Conservation (phyloP, 495 filamentous ascomycete genomes). For the Trichoderma parareesei region DNA sequence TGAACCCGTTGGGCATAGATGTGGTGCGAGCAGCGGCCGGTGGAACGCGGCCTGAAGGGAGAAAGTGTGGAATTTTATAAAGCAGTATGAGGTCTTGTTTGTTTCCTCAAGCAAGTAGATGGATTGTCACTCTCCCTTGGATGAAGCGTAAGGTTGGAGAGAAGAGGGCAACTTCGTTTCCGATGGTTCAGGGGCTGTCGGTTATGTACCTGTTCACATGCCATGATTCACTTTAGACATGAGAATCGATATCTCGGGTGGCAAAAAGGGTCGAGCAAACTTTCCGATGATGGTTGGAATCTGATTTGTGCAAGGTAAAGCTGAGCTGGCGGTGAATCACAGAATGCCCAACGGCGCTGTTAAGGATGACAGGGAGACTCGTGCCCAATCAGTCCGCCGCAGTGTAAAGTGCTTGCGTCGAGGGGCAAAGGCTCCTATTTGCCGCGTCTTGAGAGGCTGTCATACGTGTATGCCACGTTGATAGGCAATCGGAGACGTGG, state of each 20-base stretch:
- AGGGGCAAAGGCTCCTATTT: not conserved
- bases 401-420: not conserved
- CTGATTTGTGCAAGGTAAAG: not conserved
- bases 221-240: not conserved
- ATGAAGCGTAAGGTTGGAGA: not conserved
- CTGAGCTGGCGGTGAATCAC: slow-evolving; percentile 4
- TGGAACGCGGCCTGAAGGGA: not conserved
- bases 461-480: not conserved
- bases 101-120: not conserved
- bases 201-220: not conserved
- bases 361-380: not conserved
- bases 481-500: not conserved
- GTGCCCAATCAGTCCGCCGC: not conserved
- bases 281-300: not conserved
- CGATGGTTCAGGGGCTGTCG: not conserved
- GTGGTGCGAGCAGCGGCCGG: not conserved
- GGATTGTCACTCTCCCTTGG: not conserved
- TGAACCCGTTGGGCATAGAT: slow-evolving; percentile 5
- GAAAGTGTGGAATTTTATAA: not conserved
- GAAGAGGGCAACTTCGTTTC: not conserved
- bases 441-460: not conserved
- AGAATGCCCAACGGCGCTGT: not conserved
- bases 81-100: not conserved
- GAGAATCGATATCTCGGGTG: not conserved
- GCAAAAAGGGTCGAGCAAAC: not conserved